A percentile compares a stretch with the other conserved stretches of the same genome.
These are phyloP conservation scores for Fistulifera pelliculosa DNA, from an alignment of 108 stramenopile species.

Conservation along the genomic window DNA sequence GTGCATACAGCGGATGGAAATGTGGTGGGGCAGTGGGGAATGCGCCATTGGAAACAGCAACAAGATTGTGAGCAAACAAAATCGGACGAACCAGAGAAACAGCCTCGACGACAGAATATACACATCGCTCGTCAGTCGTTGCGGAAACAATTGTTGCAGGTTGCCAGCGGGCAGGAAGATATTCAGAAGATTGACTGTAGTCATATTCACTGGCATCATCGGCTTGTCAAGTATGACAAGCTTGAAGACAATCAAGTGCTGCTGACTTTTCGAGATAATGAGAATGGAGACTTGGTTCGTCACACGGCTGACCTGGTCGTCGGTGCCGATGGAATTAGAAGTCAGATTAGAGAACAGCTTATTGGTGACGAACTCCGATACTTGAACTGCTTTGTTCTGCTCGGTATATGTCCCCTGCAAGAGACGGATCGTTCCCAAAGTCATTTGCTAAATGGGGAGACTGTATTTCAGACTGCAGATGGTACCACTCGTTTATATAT, in stretches of 20 bases:
- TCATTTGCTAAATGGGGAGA: conserved; percentile 48
- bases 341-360: conserved; percentile 39
- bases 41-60: conserved; percentile 58
- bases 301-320: conserved; percentile 59
- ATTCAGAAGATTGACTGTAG: too few species aligned
- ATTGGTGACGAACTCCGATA: conserved; percentile 52
- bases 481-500: conserved; percentile 71
- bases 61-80: conserved; percentile 16
- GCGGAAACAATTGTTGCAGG: conserved; percentile 46
- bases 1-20: conserved; percentile 70
- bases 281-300: conserved; percentile 14
- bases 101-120: conserved; percentile 63
- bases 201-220: conserved; percentile 43
- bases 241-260: conserved; percentile 11
- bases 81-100: conserved; percentile 14
- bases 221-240: conserved; percentile 22
- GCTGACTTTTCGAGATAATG: conserved; percentile 21
- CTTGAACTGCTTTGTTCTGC: conserved; percentile 67
- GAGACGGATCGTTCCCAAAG: not conserved
- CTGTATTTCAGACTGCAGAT: conserved; percentile 84
- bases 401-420: conserved; percentile 58
- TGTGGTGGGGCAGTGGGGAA: conserved; percentile 77
- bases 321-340: conserved; percentile 88
- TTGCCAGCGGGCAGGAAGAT: conserved; percentile 12
- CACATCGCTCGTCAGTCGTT: conserved; percentile 73